These are phyloP conservation scores for Alternaria longipes DNA, from an alignment of 2,329 filamentous ascomycete species.

Conservation along the genomic window DNA sequence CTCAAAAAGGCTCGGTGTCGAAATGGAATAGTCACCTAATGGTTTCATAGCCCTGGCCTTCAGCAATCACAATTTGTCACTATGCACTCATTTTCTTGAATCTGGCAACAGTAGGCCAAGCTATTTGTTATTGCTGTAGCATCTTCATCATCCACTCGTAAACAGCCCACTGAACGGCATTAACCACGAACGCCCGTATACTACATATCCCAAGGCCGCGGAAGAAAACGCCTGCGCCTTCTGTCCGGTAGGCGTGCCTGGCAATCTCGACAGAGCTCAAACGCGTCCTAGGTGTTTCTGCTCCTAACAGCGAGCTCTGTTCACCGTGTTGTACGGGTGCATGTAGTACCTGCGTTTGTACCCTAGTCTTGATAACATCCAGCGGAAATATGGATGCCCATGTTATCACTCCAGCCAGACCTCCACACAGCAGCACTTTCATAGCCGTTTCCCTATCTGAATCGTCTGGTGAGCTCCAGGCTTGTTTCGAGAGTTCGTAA, in stretches of 20 bases:
- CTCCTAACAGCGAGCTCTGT: slow-evolving; percentile 31
- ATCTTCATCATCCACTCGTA: slow-evolving; percentile 86
- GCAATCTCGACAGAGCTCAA: slow-evolving; percentile 71
- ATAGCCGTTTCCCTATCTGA: slow-evolving; percentile 62
- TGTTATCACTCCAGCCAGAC: slow-evolving; percentile 84
- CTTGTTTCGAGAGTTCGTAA: slow-evolving; percentile 78
- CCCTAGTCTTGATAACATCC: slow-evolving; percentile 89
- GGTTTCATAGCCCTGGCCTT: neutral
- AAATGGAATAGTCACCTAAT: slow-evolving; percentile 11
- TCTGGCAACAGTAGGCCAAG: neutral
- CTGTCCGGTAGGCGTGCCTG: slow-evolving; percentile 72
- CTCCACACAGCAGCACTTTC: slow-evolving; percentile 81
- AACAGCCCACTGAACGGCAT: slow-evolving; percentile 89
- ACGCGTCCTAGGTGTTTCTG: slow-evolving; percentile 36
- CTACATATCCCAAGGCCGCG: slow-evolving; percentile 84
- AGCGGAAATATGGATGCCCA: slow-evolving; percentile 93
- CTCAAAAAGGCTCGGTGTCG: slow-evolving; percentile 42
- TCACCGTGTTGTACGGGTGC: slow-evolving; percentile 22
- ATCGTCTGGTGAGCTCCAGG: slow-evolving; percentile 58
- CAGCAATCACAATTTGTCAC: neutral
- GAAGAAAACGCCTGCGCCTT: slow-evolving; percentile 81
- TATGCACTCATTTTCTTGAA: neutral
- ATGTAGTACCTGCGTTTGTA: slow-evolving; percentile 74
- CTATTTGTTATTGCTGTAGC: slow-evolving; percentile 26
- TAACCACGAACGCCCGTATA: slow-evolving; percentile 86